A percentile compares a stretch with the other conserved stretches of the same genome.
These are phyloP conservation scores for Fusarium sp. DNA, from an alignment of 2,329 filamentous ascomycete genomes.

Conservation along the genomic window DNA sequence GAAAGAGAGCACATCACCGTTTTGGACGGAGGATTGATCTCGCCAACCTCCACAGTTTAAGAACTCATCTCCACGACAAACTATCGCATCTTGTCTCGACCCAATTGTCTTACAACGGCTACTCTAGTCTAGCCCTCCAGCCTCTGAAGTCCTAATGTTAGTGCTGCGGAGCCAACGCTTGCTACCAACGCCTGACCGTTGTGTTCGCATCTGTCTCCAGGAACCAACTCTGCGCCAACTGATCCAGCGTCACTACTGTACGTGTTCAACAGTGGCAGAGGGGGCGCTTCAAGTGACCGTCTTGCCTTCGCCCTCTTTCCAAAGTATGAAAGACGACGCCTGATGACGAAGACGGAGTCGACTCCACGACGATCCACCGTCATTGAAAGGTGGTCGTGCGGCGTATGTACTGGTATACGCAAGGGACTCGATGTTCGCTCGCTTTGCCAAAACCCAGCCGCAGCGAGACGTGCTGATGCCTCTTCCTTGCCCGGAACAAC, in stretches of 20 bases:
- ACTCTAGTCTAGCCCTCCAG: slow-evolving; percentile 2
- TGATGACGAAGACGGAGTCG: slow-evolving; percentile 23
- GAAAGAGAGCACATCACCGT: background rate
- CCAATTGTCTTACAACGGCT: slow-evolving; percentile 17
- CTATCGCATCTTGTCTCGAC: slow-evolving; percentile 22
- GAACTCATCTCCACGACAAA: slow-evolving; percentile 8
- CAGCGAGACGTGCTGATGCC: slow-evolving; percentile 7
- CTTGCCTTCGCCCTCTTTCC: slow-evolving; percentile 4
- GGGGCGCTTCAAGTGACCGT: slow-evolving; percentile 16
- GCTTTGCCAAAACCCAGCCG: slow-evolving; percentile 13
- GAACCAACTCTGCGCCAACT: slow-evolving; percentile 13
- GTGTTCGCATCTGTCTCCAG: slow-evolving; percentile 24
- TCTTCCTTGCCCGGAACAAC: slow-evolving; percentile 28
- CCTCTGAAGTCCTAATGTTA: slow-evolving; percentile 13
- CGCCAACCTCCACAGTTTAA: background rate
- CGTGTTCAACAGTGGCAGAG: slow-evolving; percentile 1
- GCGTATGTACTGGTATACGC: slow-evolving; percentile 25
- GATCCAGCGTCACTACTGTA: slow-evolving; percentile 7
- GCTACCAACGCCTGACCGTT: slow-evolving; percentile 37
- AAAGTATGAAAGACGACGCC: slow-evolving; percentile 14
- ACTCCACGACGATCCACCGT: slow-evolving; percentile 37
- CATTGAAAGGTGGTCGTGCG: slow-evolving; percentile 26
- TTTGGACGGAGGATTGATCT: background rate
- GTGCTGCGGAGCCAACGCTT: slow-evolving; percentile 22
- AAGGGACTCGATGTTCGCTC: slow-evolving; percentile 34